Evolutionary conservation across 305 asterid species (phyloP), one percentile per base, ranked within the genome.

Genomic region (Salvia sclarea): DNA sequence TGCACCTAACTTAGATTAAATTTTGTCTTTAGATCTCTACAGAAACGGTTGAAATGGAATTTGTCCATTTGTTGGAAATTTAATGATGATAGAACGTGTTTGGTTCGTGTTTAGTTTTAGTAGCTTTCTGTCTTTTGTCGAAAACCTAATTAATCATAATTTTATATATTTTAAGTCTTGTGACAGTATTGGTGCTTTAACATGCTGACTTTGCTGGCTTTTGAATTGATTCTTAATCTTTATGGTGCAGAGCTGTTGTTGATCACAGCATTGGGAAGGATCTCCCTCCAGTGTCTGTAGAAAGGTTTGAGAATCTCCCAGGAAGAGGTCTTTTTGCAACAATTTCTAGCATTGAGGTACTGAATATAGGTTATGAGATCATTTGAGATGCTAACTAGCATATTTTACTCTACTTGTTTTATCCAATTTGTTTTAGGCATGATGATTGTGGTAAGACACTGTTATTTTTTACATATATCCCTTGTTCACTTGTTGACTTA

Each of bases 271-370:
- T 80, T 17, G 98, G 96, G 73, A 83, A 95, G 84, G 92, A 95
- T 76, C 97, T 95, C 64, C 99, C 99, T 55, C 79, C 90, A 50
- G 91, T 95, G 75, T 88, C 84, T 72, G 92, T 95, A 71, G 96
- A 95, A 76, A 89, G 80, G 72, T 92, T 95, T 33, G 98, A 91
- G 83, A 95, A 89, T 80, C 72, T 95, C 28, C 99, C 99, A 61
- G 99, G 99, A 56, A 88, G 96, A 76, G 97, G 98, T 79, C 93
- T 95, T 47, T 80, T 75, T 57, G 99, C 97, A n/a, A 95, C 98
- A 37, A 71, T 95, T 71, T 88, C 92, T 53, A 87, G 89, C 76
- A 75, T 70, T 53, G 85, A 95, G 98, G 97, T 95, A 88, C 59
- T 76, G 64, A 67, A 48, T 38, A 76, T 20, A 61, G 25, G 63